phyloP scores from a whole-genome alignment of 495 filamentous ascomycete genomes.

The Penicillium egyptiacum region DNA sequence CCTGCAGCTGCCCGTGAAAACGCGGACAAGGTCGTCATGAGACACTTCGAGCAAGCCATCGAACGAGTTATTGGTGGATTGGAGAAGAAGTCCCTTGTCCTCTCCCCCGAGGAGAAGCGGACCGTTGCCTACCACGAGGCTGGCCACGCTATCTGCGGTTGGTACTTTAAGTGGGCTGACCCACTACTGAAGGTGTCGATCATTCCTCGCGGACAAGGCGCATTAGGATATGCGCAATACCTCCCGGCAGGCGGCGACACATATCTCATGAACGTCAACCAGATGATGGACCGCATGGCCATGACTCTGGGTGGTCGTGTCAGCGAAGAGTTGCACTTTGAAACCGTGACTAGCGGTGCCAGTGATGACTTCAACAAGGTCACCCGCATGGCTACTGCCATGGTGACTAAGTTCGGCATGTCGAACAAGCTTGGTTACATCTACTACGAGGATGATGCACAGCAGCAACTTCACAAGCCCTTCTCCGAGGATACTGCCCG shows the following conservation, averaged over 20 bases:
- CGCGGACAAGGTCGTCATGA: conserved; percentile 75
- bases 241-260: conserved; percentile 79
- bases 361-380: conserved; percentile 99
- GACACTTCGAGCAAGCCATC: conserved; percentile 94
- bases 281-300: conserved; percentile 99
- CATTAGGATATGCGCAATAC: conserved; percentile 94
- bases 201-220: conserved; percentile 91
- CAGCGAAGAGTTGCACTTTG: conserved; percentile 93
- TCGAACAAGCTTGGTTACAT: conserved; percentile 87
- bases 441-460: conserved; percentile 79
- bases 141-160: conserved; percentile 96
- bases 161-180: conserved; percentile 95
- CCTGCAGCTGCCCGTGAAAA: conserved; percentile 73
- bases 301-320: conserved; percentile 97
- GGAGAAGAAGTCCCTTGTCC: conserved; percentile 92
- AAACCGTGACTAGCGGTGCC: conserved; percentile 90
- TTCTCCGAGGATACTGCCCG: conserved; percentile 93
- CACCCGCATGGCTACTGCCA: conserved; percentile 87
- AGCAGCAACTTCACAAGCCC: conserved; percentile 83
- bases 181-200: conserved; percentile 98
- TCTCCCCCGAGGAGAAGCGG: conserved; percentile 88
- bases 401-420: conserved; percentile 99
- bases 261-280: conserved; percentile 91
- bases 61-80: conserved; percentile 95
- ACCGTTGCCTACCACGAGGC: conserved; percentile 98